phyloP scores from a whole-genome alignment of 257 asterid species.

The Solanum okadae region DNA sequence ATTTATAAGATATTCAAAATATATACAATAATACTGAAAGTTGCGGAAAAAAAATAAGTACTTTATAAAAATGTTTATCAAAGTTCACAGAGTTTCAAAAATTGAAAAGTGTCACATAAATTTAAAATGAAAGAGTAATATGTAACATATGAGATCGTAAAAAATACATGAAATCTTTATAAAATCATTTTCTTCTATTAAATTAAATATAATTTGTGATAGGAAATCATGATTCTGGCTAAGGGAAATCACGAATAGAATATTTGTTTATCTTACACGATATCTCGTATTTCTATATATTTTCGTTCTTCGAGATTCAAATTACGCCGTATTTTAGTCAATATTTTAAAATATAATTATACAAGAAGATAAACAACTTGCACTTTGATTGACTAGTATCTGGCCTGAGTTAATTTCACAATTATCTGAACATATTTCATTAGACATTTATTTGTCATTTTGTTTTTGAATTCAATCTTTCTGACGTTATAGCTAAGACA shows the following conservation, averaged over 20 bases:
- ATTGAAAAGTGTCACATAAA: too few relatives aligned
- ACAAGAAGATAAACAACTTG: not conserved
- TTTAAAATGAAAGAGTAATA: too few relatives aligned
- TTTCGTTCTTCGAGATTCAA: not conserved
- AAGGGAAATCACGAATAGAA: too few relatives aligned
- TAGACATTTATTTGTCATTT: not conserved
- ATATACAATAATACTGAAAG: too few relatives aligned
- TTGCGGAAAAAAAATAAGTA: too few relatives aligned
- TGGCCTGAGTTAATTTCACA: not conserved
- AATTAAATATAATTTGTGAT: not conserved
- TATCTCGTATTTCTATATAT: too few relatives aligned
- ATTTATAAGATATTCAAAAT: too few relatives aligned
- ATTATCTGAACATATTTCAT: not conserved
- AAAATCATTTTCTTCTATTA: too few relatives aligned
- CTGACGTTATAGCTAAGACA: not conserved
- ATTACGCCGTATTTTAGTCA: fast-evolving
- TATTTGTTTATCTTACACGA: too few relatives aligned
- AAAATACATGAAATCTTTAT: too few relatives aligned
- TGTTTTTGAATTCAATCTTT: not conserved
- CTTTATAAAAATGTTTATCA: not conserved
- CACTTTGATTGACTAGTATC: not conserved
- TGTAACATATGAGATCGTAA: not conserved
- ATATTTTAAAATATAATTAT: not conserved
- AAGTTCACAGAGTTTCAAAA: not conserved
- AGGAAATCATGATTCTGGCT: too few relatives aligned